These are phyloP conservation scores for Hysterium pulicare DNA, from an alignment of 2,329 filamentous ascomycete genomes.

Conservation along the genomic window DNA sequence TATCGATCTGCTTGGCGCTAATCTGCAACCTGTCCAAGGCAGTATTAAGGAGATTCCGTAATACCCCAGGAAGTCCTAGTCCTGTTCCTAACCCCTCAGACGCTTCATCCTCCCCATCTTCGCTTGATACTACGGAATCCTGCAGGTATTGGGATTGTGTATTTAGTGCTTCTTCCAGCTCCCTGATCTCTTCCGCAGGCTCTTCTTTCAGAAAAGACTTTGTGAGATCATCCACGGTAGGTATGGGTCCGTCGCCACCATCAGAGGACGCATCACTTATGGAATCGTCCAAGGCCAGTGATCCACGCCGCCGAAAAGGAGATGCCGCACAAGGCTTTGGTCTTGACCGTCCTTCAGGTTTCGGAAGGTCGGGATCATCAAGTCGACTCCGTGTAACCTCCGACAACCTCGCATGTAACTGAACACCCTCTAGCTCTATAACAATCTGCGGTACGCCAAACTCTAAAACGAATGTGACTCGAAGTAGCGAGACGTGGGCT, in stretches of 20 bases:
- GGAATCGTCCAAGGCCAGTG: constrained; percentile 10
- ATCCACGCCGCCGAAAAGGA: constrained; percentile 5
- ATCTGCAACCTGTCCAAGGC: constrained; percentile 70
- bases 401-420: constrained; percentile 54
- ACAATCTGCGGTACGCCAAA: constrained; percentile 81
- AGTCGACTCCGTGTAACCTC: constrained; percentile 13
- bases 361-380: no score
- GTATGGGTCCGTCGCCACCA: constrained; percentile 46
- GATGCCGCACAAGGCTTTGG: constrained; percentile 8
- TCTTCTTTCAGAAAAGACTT: constrained; percentile 75
- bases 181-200: constrained; percentile 60
- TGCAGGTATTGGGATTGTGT: constrained; percentile 61
- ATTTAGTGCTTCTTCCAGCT: constrained; percentile 66
- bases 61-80: constrained; percentile 65
- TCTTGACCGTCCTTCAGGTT: neutral
- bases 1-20: constrained; percentile 60
- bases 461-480: constrained; percentile 81
- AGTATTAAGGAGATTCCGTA: constrained; percentile 70
- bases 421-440: constrained; percentile 77
- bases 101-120: constrained; percentile 62
- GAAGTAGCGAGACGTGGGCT: constrained; percentile 72
- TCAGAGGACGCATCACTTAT: constrained; percentile 19
- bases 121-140: constrained; percentile 57
- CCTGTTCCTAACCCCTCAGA: constrained; percentile 66
- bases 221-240: constrained; percentile 69